Conservation (phyloP, 805 yeast genomes). For the Cyberlindnera mycetangii region DNA sequence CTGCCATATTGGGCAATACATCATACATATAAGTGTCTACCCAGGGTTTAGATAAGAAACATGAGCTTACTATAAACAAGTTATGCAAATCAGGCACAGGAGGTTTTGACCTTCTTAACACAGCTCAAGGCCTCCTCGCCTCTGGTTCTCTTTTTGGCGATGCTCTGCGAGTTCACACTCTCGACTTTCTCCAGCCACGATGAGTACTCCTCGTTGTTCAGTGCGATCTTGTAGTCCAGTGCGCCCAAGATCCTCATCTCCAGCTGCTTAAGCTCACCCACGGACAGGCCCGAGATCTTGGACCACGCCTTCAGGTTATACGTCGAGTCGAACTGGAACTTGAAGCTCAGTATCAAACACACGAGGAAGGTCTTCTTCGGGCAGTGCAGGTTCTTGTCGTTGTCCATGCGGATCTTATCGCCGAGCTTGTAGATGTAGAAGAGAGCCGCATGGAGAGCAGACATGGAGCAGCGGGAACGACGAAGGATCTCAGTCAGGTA, state of each 20-base stretch:
- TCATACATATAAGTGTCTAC: too few relatives aligned
- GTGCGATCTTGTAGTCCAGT: constrained; percentile 55
- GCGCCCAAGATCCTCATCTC: constrained; percentile 53
- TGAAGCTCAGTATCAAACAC: constrained; percentile 67
- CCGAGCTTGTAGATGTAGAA: constrained; percentile 56
- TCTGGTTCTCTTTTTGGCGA: constrained; percentile 1
- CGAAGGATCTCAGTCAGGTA: constrained; percentile 40
- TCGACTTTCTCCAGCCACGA: constrained; percentile 32
- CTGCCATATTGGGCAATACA: too few relatives aligned
- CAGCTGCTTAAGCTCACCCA: constrained; percentile 45
- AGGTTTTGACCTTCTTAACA: background rate
- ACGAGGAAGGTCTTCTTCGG: constrained; percentile 68
- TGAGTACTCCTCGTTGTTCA: constrained; percentile 47
- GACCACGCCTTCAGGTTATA: constrained; percentile 72
- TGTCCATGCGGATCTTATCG: constrained; percentile 23
- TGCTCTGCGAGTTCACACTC: background rate
- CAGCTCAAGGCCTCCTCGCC: background rate
- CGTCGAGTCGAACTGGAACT: constrained; percentile 70
- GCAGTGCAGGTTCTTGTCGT: constrained; percentile 31
- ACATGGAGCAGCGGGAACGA: constrained; percentile 56
- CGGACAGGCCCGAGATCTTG: constrained; percentile 62
- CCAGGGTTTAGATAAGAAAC: too few relatives aligned
- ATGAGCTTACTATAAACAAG: too few relatives aligned
- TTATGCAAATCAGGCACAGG: constrained; percentile 4
- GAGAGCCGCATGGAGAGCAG: constrained; percentile 63